Evolutionary conservation across 2,329 filamentous ascomycete species (phyloP).

Genomic region (Didymellaceae sp.): DNA sequence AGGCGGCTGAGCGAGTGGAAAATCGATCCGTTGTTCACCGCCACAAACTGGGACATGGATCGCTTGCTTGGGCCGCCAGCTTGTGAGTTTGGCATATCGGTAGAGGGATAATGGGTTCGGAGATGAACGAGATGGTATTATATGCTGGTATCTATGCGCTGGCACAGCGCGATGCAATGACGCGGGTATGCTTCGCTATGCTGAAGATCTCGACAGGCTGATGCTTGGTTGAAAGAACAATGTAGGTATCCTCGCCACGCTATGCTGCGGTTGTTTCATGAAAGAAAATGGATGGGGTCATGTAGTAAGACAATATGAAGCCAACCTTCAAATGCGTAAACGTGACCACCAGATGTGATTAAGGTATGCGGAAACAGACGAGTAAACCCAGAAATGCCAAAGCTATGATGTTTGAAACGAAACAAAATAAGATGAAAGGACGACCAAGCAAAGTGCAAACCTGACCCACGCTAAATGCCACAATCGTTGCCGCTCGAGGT

Average conservation of each 20-base stretch:
- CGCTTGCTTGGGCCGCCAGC: slow-evolving; percentile 23
- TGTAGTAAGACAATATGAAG: slow-evolving; percentile 6
- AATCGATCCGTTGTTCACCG: slow-evolving; percentile 34
- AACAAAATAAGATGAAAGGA: slow-evolving; percentile 28
- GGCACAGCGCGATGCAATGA: slow-evolving; percentile 26
- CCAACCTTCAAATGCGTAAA: slow-evolving; percentile 27
- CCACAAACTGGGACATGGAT: slow-evolving; percentile 29
- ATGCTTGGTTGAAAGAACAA: slow-evolving; percentile 24
- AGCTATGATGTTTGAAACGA: slow-evolving; percentile 41
- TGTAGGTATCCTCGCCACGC: slow-evolving; percentile 32
- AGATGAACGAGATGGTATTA: slow-evolving; percentile 25
- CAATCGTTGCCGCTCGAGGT: slow-evolving; percentile 40
- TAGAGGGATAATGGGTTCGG: slow-evolving; percentile 25
- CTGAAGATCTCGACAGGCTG: slow-evolving; percentile 19
- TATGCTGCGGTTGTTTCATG: slow-evolving; percentile 27
- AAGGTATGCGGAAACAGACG: slow-evolving; percentile 29
- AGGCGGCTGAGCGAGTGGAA: slow-evolving; percentile 28
- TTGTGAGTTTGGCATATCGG: slow-evolving; percentile 18
- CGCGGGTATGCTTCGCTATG: slow-evolving; percentile 24
- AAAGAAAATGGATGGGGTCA: slow-evolving; percentile 9
- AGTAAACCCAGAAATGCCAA: slow-evolving; percentile 25
- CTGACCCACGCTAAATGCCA: slow-evolving; percentile 50
- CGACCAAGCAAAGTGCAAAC: slow-evolving; percentile 25
- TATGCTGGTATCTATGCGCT: slow-evolving; percentile 20
- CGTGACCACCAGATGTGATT: slow-evolving; percentile 33